Evolutionary conservation across 768 basidiomycete genomes (phyloP), one percentile per base, ranked within the genome.

Genomic region (Psilocybe sp.): DNA sequence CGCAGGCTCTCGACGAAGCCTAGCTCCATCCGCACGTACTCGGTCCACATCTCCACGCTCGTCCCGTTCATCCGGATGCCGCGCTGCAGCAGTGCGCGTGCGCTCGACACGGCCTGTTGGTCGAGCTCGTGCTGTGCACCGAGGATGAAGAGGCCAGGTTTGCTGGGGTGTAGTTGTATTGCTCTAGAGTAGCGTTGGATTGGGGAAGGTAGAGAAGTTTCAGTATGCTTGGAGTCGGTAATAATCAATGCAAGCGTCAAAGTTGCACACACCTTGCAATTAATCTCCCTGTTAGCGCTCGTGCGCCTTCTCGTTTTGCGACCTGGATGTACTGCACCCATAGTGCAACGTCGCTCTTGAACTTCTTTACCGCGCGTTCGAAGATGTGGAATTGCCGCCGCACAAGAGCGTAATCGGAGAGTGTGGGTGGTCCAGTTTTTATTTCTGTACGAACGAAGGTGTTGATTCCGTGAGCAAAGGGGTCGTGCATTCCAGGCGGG

Each of bases 321-420:
- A 92, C 77, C 50, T 90, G 77, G 42, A 95, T 84, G 62, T 96
- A 97, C 56, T 94, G 87, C 42, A 89, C 71, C 94, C 94, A 98
- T 8, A 95, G 76, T 3, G 77, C 84, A 5, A 96, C 76, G 64
- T 98, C 94, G 9, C 79, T 79, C 59, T 91, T 92, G 79, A 98
- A 97, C 61, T 86, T 89, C 63, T 80, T 85, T 16, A 94, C 74
- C 1, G 91, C 94, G 15, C 94, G 82, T 65, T 96, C 92, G 57
- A 96, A 92, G 50, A 96, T 92, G 53, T 91, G 86, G 64, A 92
- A 86, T 60, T 92, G 88, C 57, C 93, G 69, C 52, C 87, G 80
- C 23, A 90, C 87, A 46, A 97, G 79, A 3, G 92, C 87, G 58
- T 88, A 92, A 67, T 90, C 88, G 7, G 90, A 93, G 48, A 92